Percentiles rank a stretch among this genome's conserved stretches.
These are phyloP conservation scores for Calonectria leucothoes DNA, from an alignment of 2,329 filamentous ascomycete genomes.

Conservation along the genomic window DNA sequence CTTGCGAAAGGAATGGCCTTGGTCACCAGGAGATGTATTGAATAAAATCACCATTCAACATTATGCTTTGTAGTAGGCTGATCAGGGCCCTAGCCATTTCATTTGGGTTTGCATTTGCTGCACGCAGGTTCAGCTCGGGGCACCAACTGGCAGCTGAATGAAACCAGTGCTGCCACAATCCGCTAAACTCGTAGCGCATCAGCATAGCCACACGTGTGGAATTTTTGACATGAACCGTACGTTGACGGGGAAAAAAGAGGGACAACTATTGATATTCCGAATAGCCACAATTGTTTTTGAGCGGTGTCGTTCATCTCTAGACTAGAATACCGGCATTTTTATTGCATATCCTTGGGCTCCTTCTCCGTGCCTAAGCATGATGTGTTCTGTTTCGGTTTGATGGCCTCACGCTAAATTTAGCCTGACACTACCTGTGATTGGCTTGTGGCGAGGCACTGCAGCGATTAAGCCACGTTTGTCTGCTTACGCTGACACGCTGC, in stretches of 20 bases:
- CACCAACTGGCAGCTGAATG: neutral
- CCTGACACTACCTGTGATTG: neutral
- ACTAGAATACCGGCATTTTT: neutral
- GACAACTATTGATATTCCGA: neutral
- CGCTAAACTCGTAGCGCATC: neutral
- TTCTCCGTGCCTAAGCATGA: neutral
- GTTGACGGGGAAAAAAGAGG: neutral
- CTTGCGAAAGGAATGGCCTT: no score
- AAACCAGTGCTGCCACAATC: neutral
- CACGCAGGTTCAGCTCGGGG: neutral
- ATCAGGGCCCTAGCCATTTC: no score
- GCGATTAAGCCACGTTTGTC: conserved; percentile 33
- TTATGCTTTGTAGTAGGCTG: no score
- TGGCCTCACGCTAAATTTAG: neutral
- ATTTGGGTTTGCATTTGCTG: no score
- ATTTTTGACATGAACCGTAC: neutral
- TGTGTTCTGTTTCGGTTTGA: neutral
- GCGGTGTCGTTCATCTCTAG: neutral
- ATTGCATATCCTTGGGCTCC: neutral
- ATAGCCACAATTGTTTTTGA: neutral
- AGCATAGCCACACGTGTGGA: neutral
- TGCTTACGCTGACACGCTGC: conserved; percentile 27
- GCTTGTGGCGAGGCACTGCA: conserved; percentile 20
- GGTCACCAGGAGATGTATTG: no score
- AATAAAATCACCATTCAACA: no score